phyloP scores from a whole-genome alignment of 352 stramenopile genomes.

The Globisporangium nunn region DNA sequence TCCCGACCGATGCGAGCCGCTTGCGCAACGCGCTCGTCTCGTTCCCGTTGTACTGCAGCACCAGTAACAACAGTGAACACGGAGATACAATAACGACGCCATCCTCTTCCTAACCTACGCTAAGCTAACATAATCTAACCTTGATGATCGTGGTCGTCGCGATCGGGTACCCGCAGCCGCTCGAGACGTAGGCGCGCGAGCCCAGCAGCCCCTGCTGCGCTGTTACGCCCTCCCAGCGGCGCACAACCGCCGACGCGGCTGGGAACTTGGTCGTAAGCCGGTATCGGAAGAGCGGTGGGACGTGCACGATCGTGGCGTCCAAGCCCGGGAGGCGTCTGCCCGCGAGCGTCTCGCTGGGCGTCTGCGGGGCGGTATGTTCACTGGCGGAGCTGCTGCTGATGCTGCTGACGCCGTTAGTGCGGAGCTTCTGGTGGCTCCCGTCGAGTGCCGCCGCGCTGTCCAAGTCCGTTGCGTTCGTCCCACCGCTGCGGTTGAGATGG shows the following conservation, averaged over 20 bases:
- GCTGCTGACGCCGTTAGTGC: neutral
- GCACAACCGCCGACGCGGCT: slow-evolving; percentile 63
- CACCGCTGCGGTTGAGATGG: neutral
- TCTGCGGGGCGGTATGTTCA: neutral
- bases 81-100: too few species aligned
- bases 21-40: slow-evolving; percentile 47
- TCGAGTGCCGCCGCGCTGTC: neutral
- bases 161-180: slow-evolving; percentile 78
- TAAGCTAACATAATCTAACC: slow-evolving; percentile 12
- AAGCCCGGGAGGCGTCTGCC: slow-evolving; percentile 63
- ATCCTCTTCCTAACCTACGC: too few species aligned
- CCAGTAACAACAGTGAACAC: neutral
- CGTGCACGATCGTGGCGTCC: slow-evolving; percentile 51
- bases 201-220: slow-evolving; percentile 63
- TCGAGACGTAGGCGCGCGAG: slow-evolving; percentile 74
- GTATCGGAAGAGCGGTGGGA: slow-evolving; percentile 66
- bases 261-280: slow-evolving; percentile 76
- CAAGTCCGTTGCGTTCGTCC: neutral
- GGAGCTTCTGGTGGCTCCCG: slow-evolving; percentile 3
- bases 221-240: slow-evolving; percentile 64
- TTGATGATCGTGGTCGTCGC: slow-evolving; percentile 77
- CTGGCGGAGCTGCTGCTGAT: slow-evolving; percentile 1
- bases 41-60: slow-evolving; percentile 70
- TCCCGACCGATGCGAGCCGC: slow-evolving; percentile 47
- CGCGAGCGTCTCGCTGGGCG: slow-evolving; percentile 34